A percentile compares a stretch with the other conserved stretches of the same genome.
Evolutionary conservation across 2,329 filamentous ascomycete genomes (phyloP).

Genomic region (Xenoacremonium recifei): DNA sequence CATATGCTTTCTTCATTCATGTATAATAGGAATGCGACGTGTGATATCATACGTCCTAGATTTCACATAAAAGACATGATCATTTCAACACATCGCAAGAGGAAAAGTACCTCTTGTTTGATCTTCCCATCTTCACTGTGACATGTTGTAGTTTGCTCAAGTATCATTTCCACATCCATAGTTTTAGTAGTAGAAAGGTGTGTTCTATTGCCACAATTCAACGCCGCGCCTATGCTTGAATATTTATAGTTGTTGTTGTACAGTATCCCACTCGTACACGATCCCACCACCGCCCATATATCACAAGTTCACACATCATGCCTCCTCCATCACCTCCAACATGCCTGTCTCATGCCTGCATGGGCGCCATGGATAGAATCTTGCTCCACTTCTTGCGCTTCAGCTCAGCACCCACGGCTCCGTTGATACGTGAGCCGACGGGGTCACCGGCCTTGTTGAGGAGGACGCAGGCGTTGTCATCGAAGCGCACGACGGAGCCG

Average conservation of each 20-base stretch:
- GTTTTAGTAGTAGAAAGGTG: slow-evolving; percentile 23
- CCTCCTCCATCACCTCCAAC: slow-evolving; percentile 1
- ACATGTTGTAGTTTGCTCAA: slow-evolving; percentile 2
- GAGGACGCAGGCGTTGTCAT: slow-evolving; percentile 96
- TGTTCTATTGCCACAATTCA: slow-evolving; percentile 26
- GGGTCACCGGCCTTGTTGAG: slow-evolving; percentile 97
- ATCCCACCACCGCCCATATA: slow-evolving; percentile 5
- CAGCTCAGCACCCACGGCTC: slow-evolving; percentile 86
- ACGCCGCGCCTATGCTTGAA: slow-evolving; percentile 35
- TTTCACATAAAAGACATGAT: too few species aligned
- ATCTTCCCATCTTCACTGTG: too few species aligned
- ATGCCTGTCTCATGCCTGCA: slow-evolving; percentile 46
- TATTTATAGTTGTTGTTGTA: slow-evolving; percentile 33
- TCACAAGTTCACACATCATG: slow-evolving; percentile 14
- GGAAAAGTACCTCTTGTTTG: too few species aligned
- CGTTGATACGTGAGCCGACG: slow-evolving; percentile 87
- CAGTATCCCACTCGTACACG: slow-evolving; percentile 28
- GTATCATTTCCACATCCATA: too few species aligned
- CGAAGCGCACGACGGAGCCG: slow-evolving; percentile 87
- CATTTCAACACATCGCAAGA: too few species aligned
- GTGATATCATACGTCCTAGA: too few species aligned
- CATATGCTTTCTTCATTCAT: too few species aligned
- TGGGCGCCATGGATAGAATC: slow-evolving; percentile 90
- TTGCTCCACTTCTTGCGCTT: slow-evolving; percentile 96
- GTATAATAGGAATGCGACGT: too few species aligned